Conservation (phyloP, 257 asterid species). For the Buddleja alternifolia region DNA sequence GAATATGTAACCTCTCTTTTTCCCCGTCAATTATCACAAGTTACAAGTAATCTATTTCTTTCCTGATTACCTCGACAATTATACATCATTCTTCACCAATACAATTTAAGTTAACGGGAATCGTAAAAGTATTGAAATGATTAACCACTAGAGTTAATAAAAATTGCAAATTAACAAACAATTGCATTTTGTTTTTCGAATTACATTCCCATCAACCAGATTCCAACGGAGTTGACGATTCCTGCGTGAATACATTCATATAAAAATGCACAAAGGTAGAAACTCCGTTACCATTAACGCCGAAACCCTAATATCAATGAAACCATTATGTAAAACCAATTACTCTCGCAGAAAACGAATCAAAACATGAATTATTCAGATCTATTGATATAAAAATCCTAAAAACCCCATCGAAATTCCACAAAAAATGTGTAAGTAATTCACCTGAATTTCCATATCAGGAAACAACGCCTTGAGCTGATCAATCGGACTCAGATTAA, state of each 20-base stretch:
- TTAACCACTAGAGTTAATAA: background rate
- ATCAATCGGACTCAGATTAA: slow-evolving; percentile 38
- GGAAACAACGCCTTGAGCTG: slow-evolving; percentile 68
- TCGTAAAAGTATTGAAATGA: background rate
- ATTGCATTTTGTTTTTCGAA: too few species aligned
- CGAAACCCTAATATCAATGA: background rate
- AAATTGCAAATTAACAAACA: too few species aligned
- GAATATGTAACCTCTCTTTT: background rate
- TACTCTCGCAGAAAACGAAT: slow-evolving; percentile 5
- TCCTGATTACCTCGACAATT: background rate
- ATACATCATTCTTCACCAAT: slow-evolving; percentile 12
- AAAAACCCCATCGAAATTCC: background rate
- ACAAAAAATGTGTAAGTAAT: background rate
- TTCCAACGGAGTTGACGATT: background rate
- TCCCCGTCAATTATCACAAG: background rate
- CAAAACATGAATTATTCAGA: slow-evolving; percentile 7
- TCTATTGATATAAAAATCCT: slow-evolving; percentile 16
- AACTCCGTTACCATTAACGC: background rate
- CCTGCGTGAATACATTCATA: background rate
- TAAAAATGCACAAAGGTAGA: background rate
- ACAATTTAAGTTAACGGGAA: background rate
- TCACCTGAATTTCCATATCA: slow-evolving; percentile 57
- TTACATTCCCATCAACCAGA: slow-evolving; percentile 12
- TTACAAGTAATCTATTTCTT: background rate
- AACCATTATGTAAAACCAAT: background rate